Base-by-base conservation (phyloP, 345 rosid species). In the Mercurialis annua region DNA sequence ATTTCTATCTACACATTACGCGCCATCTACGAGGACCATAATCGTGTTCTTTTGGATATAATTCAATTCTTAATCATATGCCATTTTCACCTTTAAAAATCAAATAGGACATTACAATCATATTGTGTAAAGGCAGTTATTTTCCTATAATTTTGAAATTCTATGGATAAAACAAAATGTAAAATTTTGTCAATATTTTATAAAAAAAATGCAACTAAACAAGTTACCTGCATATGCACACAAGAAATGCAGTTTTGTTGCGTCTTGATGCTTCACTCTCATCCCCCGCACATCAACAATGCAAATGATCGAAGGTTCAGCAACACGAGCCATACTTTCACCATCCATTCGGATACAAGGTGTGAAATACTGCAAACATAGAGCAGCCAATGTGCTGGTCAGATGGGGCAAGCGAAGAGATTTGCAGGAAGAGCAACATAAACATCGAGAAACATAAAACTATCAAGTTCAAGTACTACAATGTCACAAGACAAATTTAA, bases 301-400 rank as follows among this genome's bases (percentile, higher is more conserved):
- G 73, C 89, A 92, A 47, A 92, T 92, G 67, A 92, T 89, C 17
- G 98, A 87, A 0, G 98, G 98, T 51, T 92, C 83, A 92, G 86
- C 87, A 69, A 89, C 98, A 29, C 92, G 89, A 64, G 96, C 93
- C 96, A 92, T 87, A 70, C 83, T 79, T 92, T 96, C 68, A 93
- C 98, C 98, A 92, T 92, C 98, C 98, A 92, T 76, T 92, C 89
- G 44, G 96, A 92, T 65, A 92, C 96, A 65, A 92, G 87, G 81
- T 92, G 89, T 73, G 98, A 92, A 68, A 92, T 86, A 73, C 98
- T 92, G 61, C 59, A 53, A 0, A 36, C 14, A 15, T 38, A 46
- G 3, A 61, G 33, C 23, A 61, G n/a, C 23, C 36, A 43, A 54
- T 27, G n/a, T 27, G 17, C 59, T 29, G 5, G 59, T 36, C 53